A percentile compares a stretch with the other conserved stretches of the same genome.
These are phyloP conservation scores for Myriosclerotinia duriaeana DNA, from an alignment of 2,329 filamentous ascomycete genomes.

Conservation along the genomic window DNA sequence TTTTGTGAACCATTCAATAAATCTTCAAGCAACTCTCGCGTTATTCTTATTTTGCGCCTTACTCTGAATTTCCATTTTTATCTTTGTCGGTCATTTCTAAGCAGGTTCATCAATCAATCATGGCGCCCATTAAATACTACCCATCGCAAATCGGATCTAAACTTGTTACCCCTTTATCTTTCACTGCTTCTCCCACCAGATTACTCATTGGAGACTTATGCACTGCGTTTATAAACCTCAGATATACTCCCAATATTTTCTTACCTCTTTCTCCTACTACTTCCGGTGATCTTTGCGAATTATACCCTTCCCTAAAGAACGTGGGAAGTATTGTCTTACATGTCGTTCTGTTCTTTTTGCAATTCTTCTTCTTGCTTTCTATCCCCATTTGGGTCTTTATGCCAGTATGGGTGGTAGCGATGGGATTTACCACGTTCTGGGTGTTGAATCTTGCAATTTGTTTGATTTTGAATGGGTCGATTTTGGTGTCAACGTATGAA, in stretches of 20 bases:
- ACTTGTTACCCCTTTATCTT: slow-evolving; percentile 28
- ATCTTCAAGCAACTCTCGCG: neutral
- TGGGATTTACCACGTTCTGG: slow-evolving; percentile 48
- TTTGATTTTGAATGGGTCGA: slow-evolving; percentile 52
- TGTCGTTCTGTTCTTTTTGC: slow-evolving; percentile 56
- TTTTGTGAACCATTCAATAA: neutral
- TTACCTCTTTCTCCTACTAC: neutral
- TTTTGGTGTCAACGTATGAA: slow-evolving; percentile 45
- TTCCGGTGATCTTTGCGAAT: slow-evolving; percentile 52
- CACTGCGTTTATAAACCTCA: slow-evolving; percentile 26
- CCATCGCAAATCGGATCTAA: slow-evolving; percentile 56
- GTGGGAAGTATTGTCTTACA: slow-evolving; percentile 58
- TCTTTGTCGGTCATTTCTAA: slow-evolving; percentile 9
- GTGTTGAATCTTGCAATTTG: slow-evolving; percentile 53
- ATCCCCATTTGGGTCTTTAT: slow-evolving; percentile 53
- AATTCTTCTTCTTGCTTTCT: slow-evolving; percentile 58
- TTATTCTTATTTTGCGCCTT: neutral
- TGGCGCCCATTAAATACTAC: slow-evolving; percentile 52
- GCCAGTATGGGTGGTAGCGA: slow-evolving; percentile 50
- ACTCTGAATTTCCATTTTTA: neutral
- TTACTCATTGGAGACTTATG: slow-evolving; percentile 21
- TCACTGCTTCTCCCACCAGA: slow-evolving; percentile 28
- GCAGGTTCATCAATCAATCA: slow-evolving; percentile 4
- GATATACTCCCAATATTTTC: slow-evolving; percentile 42
- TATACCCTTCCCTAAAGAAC: slow-evolving; percentile 59